These are phyloP conservation scores for Scolecobasidium constrictum DNA, from an alignment of 2,329 filamentous ascomycete species.

Conservation along the genomic window DNA sequence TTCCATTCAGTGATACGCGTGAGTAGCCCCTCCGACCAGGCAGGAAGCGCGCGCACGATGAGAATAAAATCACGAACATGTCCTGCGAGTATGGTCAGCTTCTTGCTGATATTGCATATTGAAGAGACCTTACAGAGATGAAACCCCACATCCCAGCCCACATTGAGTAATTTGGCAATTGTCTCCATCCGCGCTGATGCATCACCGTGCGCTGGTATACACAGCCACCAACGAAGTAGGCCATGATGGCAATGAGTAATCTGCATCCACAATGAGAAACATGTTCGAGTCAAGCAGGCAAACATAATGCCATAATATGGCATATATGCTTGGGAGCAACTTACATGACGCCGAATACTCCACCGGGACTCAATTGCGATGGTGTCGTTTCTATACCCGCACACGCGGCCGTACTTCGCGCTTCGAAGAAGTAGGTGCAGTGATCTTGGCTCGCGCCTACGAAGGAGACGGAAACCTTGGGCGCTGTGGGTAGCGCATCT, in stretches of 20 bases:
- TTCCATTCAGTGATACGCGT: slow-evolving; percentile 37
- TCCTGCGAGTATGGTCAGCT: slow-evolving; percentile 22
- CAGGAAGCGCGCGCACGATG: slow-evolving; percentile 57
- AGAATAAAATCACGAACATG: slow-evolving; percentile 56
- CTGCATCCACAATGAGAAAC: too few relatives aligned
- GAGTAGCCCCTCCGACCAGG: slow-evolving; percentile 58
- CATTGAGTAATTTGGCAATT: slow-evolving; percentile 85
- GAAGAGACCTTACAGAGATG: slow-evolving; percentile 52
- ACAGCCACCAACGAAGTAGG: slow-evolving; percentile 84
- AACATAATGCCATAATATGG: neutral
- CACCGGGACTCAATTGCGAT: slow-evolving; percentile 54
- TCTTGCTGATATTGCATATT: slow-evolving; percentile 1
- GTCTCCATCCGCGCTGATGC: slow-evolving; percentile 89
- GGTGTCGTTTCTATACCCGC: slow-evolving; percentile 51
- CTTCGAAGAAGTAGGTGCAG: slow-evolving; percentile 93
- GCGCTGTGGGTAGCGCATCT: slow-evolving; percentile 57
- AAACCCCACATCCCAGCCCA: slow-evolving; percentile 86
- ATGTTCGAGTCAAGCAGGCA: too few relatives aligned
- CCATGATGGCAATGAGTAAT: slow-evolving; percentile 61
- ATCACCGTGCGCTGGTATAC: slow-evolving; percentile 93
- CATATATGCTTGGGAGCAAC: too few relatives aligned
- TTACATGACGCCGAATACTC: slow-evolving; percentile 80
- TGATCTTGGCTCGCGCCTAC: slow-evolving; percentile 74
- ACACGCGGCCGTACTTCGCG: slow-evolving; percentile 77
- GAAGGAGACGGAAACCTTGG: slow-evolving; percentile 65